These are phyloP conservation scores for Zizania latifolia DNA, from an alignment of 176 grass and related monocot genomes.

Conservation along the genomic window DNA sequence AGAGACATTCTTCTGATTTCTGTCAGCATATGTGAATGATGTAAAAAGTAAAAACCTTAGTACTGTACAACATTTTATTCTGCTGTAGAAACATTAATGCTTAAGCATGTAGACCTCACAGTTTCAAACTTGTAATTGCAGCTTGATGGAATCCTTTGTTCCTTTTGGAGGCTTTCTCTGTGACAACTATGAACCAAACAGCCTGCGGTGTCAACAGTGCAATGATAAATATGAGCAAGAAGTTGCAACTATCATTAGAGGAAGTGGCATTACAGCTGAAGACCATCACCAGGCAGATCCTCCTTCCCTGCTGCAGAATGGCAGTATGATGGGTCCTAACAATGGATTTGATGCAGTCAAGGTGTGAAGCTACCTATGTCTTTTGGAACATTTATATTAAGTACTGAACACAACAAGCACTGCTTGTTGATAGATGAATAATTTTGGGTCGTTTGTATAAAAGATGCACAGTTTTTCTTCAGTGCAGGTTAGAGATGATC, in stretches of 20 bases:
- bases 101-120: slow-evolving; percentile 3
- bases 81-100: neutral
- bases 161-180: slow-evolving; percentile 61
- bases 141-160: slow-evolving; percentile 53
- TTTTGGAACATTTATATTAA: slow-evolving; percentile 5
- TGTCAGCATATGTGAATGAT: neutral
- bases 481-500: slow-evolving; percentile 79
- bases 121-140: slow-evolving; percentile 25
- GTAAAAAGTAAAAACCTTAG: no score
- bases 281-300: slow-evolving; percentile 36
- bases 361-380: slow-evolving; percentile 52
- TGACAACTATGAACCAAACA: slow-evolving; percentile 31
- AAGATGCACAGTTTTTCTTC: slow-evolving; percentile 60
- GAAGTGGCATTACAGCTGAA: slow-evolving; percentile 42
- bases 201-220: slow-evolving; percentile 56
- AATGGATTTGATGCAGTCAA: slow-evolving; percentile 59
- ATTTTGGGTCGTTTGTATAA: slow-evolving; percentile 42
- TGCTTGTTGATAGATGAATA: neutral
- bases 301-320: slow-evolving; percentile 59
- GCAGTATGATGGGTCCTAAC: slow-evolving; percentile 35
- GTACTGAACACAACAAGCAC: neutral
- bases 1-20: neutral
- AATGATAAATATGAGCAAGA: slow-evolving; percentile 80
- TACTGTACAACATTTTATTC: no score
- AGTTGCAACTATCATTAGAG: slow-evolving; percentile 50